Percentiles rank a stretch among this genome's conserved stretches.
Evolutionary conservation across 257 asterid species (phyloP).

Genomic region (Gentiana dahurica): DNA sequence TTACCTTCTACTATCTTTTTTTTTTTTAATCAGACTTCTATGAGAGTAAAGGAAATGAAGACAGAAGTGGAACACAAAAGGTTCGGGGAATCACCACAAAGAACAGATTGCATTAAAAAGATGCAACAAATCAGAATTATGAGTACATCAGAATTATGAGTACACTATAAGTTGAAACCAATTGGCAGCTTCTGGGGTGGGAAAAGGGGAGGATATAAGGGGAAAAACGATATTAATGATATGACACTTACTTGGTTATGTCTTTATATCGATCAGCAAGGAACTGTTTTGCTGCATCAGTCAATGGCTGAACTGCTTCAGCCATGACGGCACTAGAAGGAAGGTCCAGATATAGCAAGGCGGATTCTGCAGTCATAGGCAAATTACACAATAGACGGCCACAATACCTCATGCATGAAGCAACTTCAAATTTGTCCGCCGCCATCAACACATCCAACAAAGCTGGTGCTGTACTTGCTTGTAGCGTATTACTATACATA

Average conservation of each 20-base stretch:
- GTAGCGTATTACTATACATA: slow-evolving; percentile 73
- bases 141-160: too few species aligned
- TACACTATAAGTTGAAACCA: too few species aligned
- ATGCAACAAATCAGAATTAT: too few species aligned
- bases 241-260: slow-evolving; percentile 50
- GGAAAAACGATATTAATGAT: not conserved
- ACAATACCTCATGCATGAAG: slow-evolving; percentile 95
- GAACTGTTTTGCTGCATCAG: slow-evolving; percentile 81
- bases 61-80: too few species aligned
- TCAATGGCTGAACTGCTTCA: slow-evolving; percentile 85
- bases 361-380: slow-evolving; percentile 91
- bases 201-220: not conserved
- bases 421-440: slow-evolving; percentile 97
- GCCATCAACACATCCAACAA: slow-evolving; percentile 88
- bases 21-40: too few species aligned
- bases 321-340: slow-evolving; percentile 83
- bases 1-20: too few species aligned
- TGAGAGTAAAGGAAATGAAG: too few species aligned
- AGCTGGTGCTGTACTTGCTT: slow-evolving; percentile 60
- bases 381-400: slow-evolving; percentile 66
- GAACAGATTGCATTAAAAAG: too few species aligned
- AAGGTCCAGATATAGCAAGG: slow-evolving; percentile 79
- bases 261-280: slow-evolving; percentile 72
- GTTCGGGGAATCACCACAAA: too few species aligned
- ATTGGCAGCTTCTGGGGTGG: too few species aligned